Base-by-base conservation (phyloP, 2,329 filamentous ascomycete genomes). In the Arthroderma sp. region DNA sequence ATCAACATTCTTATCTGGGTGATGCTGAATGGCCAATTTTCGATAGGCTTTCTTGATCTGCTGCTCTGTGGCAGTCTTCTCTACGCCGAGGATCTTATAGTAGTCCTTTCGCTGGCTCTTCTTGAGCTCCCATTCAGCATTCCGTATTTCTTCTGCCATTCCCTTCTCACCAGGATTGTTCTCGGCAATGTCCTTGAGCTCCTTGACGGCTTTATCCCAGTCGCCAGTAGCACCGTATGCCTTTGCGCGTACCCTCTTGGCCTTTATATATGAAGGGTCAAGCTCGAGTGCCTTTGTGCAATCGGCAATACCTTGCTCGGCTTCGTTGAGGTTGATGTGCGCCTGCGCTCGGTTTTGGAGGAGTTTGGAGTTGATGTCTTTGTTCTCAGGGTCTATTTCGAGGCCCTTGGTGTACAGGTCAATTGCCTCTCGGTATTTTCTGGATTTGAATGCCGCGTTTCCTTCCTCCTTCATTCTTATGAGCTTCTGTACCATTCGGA, bases 21-120 rank as follows among this genome's bases (percentile, higher is more conserved):
- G 91, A 62, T 94, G 84, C 52, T 88, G 73, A 54, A 98, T 89
- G 46, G 91, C 91, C 59, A 94, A 75, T 66, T 91, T 94, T 53
- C 89, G 80, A 71, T 98, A 98, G 1, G 89, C 91, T 70, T 88
- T 89, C 75, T 96, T 98, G 71, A 98, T 91, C 44, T 91, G 79
- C 46, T 73, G 73, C 22, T 94, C 86, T 36, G 76, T 77, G 33
- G 87, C 87, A 50, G 88, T 83, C 72, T 95, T 96, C 47, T 83
- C 72, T 6, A 98, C 70, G 4, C 82, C 84, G 43, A 98, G 78
- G 53, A 96, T 94, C 76, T 95, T 95, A 73, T 98, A 98, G 69
- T 94, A 96, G 60, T 98, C 91, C 68, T 98, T 98, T 50, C 91
- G 77, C 68, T 89, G 83, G 63, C 83, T 84, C 80, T 96, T 96